phyloP scores from a whole-genome alignment of 2,329 filamentous ascomycete species.

The Monosporascus sp. region DNA sequence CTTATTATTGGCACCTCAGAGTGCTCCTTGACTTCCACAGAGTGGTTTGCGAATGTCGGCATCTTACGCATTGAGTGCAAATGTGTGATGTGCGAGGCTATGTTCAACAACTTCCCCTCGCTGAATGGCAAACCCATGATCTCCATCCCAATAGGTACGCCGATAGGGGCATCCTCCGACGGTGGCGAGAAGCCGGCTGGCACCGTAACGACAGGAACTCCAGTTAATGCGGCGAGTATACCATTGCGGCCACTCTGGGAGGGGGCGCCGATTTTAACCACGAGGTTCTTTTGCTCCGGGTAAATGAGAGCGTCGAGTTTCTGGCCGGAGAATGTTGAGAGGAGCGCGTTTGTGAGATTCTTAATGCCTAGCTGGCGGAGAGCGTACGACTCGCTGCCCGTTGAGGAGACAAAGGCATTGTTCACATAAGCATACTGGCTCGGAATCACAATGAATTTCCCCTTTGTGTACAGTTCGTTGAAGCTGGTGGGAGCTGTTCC shows the following conservation, averaged over 20 bases:
- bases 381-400: conserved; percentile 44
- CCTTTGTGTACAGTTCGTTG: conserved; percentile 42
- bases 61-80: conserved; percentile 39
- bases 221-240: conserved; percentile 36
- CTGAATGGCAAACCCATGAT: conserved; percentile 53
- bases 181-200: conserved; percentile 48
- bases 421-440: conserved; percentile 52
- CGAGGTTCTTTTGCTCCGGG: conserved; percentile 60
- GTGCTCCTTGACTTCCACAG: conserved; percentile 34
- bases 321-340: conserved; percentile 43
- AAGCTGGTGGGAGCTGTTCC: conserved; percentile 42
- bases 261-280: conserved; percentile 51
- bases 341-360: conserved; percentile 46
- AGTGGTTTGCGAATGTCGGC: conserved; percentile 39
- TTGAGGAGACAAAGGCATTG: conserved; percentile 46
- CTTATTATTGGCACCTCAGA: conserved; percentile 37
- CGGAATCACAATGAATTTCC: conserved; percentile 56
- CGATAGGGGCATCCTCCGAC: conserved; percentile 44
- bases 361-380: conserved; percentile 42
- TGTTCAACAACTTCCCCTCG: conserved; percentile 48
- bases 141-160: conserved; percentile 62
- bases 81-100: conserved; percentile 47
- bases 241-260: conserved; percentile 54
- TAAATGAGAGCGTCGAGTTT: conserved; percentile 56
- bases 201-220: conserved; percentile 38